Conservation (phyloP, 2,329 filamentous ascomycete species). For the Cytospora paraplurivora region DNA sequence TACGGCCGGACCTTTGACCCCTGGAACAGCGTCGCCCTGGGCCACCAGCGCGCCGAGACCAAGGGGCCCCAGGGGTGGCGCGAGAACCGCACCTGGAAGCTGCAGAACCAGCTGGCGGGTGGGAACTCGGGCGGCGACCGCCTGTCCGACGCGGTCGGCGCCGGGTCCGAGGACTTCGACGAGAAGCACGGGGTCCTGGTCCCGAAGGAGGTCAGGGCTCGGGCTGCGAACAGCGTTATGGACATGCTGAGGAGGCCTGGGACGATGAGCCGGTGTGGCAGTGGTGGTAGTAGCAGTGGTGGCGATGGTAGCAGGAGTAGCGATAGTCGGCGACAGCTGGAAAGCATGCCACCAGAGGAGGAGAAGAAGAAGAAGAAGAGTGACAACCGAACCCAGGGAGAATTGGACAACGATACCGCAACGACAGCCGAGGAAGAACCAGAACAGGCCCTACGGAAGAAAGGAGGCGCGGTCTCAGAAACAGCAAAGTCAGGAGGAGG, state of each 20-base stretch:
- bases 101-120: slow-evolving; percentile 67
- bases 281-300: too few relatives aligned
- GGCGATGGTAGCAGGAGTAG: too few relatives aligned
- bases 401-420: slow-evolving; percentile 2
- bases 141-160: slow-evolving; percentile 66
- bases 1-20: slow-evolving; percentile 58
- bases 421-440: slow-evolving; percentile 37
- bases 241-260: slow-evolving; percentile 57
- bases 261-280: slow-evolving; percentile 38
- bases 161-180: slow-evolving; percentile 60
- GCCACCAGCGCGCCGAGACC: slow-evolving; percentile 77
- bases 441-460: slow-evolving; percentile 30
- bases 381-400: background rate
- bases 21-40: slow-evolving; percentile 74
- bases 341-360: slow-evolving; percentile 8
- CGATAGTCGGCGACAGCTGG: background rate
- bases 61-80: slow-evolving; percentile 70
- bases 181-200: slow-evolving; percentile 47
- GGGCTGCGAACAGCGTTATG: slow-evolving; percentile 48
- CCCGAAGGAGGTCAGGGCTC: slow-evolving; percentile 44
- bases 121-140: slow-evolving; percentile 60
- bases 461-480: slow-evolving; percentile 38
- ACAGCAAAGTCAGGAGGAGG: slow-evolving; percentile 36
- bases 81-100: slow-evolving; percentile 66
- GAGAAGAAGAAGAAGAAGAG: background rate